Conservation (phyloP, 2,329 filamentous ascomycete genomes). For the Lithohypha guttulata region DNA sequence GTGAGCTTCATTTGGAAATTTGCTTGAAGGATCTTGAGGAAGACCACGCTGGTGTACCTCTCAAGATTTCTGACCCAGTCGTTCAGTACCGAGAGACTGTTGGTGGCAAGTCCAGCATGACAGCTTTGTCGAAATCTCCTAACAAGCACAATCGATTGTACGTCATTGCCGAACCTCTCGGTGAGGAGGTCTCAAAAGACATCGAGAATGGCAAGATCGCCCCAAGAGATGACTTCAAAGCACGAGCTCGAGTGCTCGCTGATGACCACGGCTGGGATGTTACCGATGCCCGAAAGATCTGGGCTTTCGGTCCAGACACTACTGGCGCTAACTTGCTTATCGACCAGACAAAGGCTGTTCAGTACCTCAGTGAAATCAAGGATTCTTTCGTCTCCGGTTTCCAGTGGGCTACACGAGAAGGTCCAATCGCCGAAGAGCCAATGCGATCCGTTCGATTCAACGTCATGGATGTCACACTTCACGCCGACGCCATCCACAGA, state of each 20-base stretch:
- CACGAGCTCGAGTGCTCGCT: constrained; percentile 86
- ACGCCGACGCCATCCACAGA: constrained; percentile 99
- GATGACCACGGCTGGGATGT: constrained; percentile 99
- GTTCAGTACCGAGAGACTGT: constrained; percentile 99
- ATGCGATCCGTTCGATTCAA: constrained; percentile 97
- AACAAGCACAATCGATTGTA: constrained; percentile 99
- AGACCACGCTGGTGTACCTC: constrained; percentile 96
- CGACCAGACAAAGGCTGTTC: constrained; percentile 99
- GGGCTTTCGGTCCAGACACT: constrained; percentile 98
- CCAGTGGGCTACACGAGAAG: constrained; percentile 98
- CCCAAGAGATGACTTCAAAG: constrained; percentile 98
- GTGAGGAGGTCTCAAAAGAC: constrained; percentile 79
- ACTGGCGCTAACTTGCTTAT: constrained; percentile 96
- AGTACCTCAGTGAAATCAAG: constrained; percentile 99
- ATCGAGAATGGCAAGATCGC: constrained; percentile 88
- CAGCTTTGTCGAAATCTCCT: constrained; percentile 96
- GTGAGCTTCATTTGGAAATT: constrained; percentile 99
- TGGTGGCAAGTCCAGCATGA: constrained; percentile 72
- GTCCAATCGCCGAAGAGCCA: constrained; percentile 94
- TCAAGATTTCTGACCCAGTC: constrained; percentile 95
- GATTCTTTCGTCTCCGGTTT: constrained; percentile 99
- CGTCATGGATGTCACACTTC: constrained; percentile 97
- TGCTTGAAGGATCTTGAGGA: constrained; percentile 99
- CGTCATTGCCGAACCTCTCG: constrained; percentile 80
- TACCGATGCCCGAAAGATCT: constrained; percentile 99